Percentiles rank a stretch among this genome's conserved stretches.
Conservation (phyloP, 75 land plant genomes). For the Adiantum capillusveneris region DNA sequence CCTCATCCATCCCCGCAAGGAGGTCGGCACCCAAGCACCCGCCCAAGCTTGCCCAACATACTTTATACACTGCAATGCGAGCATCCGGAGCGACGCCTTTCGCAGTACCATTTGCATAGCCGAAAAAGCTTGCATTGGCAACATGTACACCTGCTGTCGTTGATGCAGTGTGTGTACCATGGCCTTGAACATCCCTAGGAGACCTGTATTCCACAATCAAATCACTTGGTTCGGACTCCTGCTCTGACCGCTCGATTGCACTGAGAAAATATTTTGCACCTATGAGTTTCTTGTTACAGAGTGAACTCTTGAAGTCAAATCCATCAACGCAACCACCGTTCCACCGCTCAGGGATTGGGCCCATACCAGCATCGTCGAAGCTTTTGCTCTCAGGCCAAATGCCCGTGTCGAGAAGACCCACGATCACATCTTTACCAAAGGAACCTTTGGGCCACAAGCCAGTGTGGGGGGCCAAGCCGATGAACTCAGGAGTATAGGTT, state of each 20-base stretch:
- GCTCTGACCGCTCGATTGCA: neutral
- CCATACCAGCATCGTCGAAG: conserved; percentile 46
- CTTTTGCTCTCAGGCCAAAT: conserved; percentile 49
- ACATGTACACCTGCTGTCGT: conserved; percentile 16
- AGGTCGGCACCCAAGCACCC: conserved; percentile 36
- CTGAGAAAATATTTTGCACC: conserved; percentile 3
- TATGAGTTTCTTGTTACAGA: conserved; percentile 27
- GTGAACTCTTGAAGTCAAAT: neutral
- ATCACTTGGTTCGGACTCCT: conserved; percentile 1
- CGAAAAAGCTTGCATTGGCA: conserved; percentile 23
- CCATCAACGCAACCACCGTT: conserved; percentile 22
- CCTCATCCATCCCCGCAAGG: conserved; percentile 32
- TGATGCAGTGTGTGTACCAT: conserved; percentile 19
- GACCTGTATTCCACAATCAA: neutral
- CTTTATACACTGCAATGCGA: conserved; percentile 33
- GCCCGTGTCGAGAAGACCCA: conserved; percentile 50
- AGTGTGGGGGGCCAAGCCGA: neutral
- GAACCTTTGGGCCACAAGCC: neutral
- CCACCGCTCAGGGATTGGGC: conserved; percentile 32
- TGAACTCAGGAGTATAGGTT: neutral
- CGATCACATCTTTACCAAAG: conserved; percentile 27
- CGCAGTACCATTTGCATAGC: conserved; percentile 28
- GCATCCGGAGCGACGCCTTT: conserved; percentile 30
- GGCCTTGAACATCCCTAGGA: conserved; percentile 8
- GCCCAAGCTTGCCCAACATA: conserved; percentile 21